Conservation (phyloP, 257 asterid genomes). For the Eucommia ulmoides region DNA sequence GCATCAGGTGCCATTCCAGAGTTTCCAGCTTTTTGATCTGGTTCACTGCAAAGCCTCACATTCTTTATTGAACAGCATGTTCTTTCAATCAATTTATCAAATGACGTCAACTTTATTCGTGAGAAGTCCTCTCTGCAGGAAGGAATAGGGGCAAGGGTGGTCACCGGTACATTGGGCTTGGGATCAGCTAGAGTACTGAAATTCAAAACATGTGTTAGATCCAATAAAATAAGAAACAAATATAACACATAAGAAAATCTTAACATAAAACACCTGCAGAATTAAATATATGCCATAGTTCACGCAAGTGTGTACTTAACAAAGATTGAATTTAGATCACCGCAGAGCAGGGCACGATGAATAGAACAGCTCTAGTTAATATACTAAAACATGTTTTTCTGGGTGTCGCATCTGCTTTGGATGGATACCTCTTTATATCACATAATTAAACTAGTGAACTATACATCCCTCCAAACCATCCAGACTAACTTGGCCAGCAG, state of each 20-base stretch:
- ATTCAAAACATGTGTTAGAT: constrained; percentile 8
- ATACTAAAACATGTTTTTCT: too few species aligned
- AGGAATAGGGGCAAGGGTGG: constrained; percentile 58
- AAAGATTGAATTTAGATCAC: too few species aligned
- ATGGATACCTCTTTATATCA: too few species aligned
- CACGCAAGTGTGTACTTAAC: too few species aligned
- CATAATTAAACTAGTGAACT: too few species aligned
- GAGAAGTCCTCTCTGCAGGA: constrained; percentile 89
- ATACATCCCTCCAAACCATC: too few species aligned
- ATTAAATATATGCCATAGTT: too few species aligned
- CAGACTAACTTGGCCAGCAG: too few species aligned
- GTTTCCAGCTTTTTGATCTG: constrained; percentile 62
- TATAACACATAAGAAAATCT: background rate
- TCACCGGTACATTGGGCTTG: constrained; percentile 25
- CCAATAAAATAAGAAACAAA: constrained; percentile 3
- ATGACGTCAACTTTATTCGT: constrained; percentile 76
- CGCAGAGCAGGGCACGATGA: too few species aligned
- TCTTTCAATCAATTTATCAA: constrained; percentile 79
- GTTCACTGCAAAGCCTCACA: constrained; percentile 85
- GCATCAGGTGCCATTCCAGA: constrained; percentile 99
- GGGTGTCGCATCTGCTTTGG: too few species aligned
- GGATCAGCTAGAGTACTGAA: constrained; percentile 40
- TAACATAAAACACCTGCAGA: background rate
- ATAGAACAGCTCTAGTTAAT: too few species aligned
- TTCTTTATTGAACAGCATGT: constrained; percentile 75